Percentiles rank a stretch among this genome's conserved stretches.
phyloP scores from a whole-genome alignment of 2,329 filamentous ascomycete species.

The Fusarium nygamai region DNA sequence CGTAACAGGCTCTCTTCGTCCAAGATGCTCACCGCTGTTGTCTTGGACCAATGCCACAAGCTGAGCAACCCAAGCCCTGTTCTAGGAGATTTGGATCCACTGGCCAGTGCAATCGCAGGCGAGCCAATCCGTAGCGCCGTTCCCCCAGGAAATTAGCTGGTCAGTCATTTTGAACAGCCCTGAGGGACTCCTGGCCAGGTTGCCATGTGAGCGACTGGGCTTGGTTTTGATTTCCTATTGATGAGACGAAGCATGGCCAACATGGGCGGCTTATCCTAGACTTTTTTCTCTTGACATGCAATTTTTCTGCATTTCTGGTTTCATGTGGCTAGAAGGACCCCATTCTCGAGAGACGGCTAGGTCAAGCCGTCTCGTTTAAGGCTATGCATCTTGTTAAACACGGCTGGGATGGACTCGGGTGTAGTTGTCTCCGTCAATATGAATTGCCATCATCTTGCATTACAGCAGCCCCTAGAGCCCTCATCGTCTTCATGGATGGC shows the following conservation, averaged over 20 bases:
- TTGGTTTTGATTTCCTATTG: not conserved
- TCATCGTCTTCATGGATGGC: not conserved
- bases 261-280: not conserved
- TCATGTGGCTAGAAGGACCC: not conserved
- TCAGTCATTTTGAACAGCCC: slow-evolving; percentile 29
- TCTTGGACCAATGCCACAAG: slow-evolving; percentile 32
- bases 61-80: slow-evolving; percentile 34
- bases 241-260: slow-evolving; percentile 32
- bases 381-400: not conserved
- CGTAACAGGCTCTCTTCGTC: slow-evolving; percentile 23
- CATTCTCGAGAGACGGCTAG: not conserved
- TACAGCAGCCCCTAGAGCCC: not conserved
- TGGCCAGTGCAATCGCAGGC: slow-evolving; percentile 28
- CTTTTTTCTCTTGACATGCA: not conserved
- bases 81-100: slow-evolving; percentile 41
- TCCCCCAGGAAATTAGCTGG: slow-evolving; percentile 42
- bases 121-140: slow-evolving; percentile 36
- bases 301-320: slow-evolving; percentile 12
- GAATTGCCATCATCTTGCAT: not conserved
- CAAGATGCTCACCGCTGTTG: slow-evolving; percentile 40
- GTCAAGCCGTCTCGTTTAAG: not conserved
- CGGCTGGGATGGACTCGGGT: not conserved
- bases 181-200: slow-evolving; percentile 28
- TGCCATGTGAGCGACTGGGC: slow-evolving; percentile 34
- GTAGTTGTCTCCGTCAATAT: not conserved